Evolutionary conservation across 257 asterid genomes (phyloP).

Genomic region (Solanum phureja): DNA sequence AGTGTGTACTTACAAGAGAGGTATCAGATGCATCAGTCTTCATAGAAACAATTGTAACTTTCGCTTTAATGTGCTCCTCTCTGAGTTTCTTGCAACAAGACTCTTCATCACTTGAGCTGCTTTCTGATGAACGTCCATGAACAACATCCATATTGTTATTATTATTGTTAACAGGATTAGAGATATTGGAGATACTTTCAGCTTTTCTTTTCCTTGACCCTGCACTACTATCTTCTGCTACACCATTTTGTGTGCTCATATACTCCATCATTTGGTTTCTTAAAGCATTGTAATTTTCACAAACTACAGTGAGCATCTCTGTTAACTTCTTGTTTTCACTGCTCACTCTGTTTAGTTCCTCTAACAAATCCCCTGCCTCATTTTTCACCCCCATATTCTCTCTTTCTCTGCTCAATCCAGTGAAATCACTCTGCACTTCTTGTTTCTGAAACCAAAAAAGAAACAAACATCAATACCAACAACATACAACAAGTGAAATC

Average conservation of each 20-base stretch:
- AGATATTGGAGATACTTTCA: slow-evolving; percentile 19
- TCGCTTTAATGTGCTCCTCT: slow-evolving; percentile 41
- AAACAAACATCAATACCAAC: neutral
- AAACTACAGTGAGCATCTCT: slow-evolving; percentile 52
- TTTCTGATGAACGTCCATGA: slow-evolving; percentile 26
- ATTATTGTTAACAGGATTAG: neutral
- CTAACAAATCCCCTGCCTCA: slow-evolving; percentile 54
- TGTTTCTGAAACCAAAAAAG: slow-evolving; percentile 40
- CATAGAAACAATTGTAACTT: slow-evolving; percentile 38
- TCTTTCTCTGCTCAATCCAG: slow-evolving; percentile 24
- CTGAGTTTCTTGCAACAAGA: slow-evolving; percentile 48
- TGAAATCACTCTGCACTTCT: slow-evolving; percentile 42
- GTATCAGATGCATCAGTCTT: slow-evolving; percentile 73
- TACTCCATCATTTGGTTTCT: slow-evolving; percentile 44
- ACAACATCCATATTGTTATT: neutral
- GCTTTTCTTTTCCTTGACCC: slow-evolving; percentile 61
- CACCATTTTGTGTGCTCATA: slow-evolving; percentile 22
- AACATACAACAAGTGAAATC: neutral
- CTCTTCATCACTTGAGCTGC: slow-evolving; percentile 82
- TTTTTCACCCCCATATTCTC: slow-evolving; percentile 16
- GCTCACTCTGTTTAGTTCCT: slow-evolving; percentile 62
- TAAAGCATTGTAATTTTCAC: slow-evolving; percentile 65
- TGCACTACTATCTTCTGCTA: neutral
- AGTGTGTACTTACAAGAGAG: slow-evolving; percentile 57
- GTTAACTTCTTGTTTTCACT: slow-evolving; percentile 86